Base-by-base conservation (phyloP, 441 rosid genomes). In the Populus hybrid region DNA sequence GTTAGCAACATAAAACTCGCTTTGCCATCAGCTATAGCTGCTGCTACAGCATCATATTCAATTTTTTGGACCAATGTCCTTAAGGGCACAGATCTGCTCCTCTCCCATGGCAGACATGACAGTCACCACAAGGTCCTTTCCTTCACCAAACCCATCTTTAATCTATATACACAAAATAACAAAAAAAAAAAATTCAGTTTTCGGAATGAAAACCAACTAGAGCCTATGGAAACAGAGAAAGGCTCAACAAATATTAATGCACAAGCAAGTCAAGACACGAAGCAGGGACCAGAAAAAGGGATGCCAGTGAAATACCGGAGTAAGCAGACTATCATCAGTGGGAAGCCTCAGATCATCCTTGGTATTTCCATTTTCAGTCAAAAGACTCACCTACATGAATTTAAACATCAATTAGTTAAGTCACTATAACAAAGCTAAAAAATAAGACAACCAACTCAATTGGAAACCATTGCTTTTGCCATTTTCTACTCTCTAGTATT, bases 61-160 rank as follows among this genome's bases (percentile, higher is more conserved):
- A 16, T 75, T 78, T 82, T 90, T 94, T 20, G 98, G 91, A 70
- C 97, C 97, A 78, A 92, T 89, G 82, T 92, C 96, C 87, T 90
- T 88, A 21, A 93, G 84, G 63, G 90, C 89, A 80, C 91, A 88
- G 78, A 94, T 92, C 89, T 91, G 98, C 85, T 94, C 98, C 83
- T 94, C 95, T 68, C 98, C 98, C 97, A 94, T 94, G 7, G 98
- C 79, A 74, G 89, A 89, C 98, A 92, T 92, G 53, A 94, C 97
- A 64, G 90, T 69, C 77, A 94, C 94, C 35, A 91, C 93, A 23
- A 92, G 88, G 77, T 94, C 95, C 68, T 92, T 92, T 1, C 95
- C 98, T 50, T 90, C 94, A 0, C 79, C 88, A 82, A 94, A 91
- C 42, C 92, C 97, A 31, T 85, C 85, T 87, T 87, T 90, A 82